Percentiles rank a stretch among this genome's conserved stretches.
Conservation (phyloP, 2,329 filamentous ascomycete genomes). For the Colletotrichum lini region DNA sequence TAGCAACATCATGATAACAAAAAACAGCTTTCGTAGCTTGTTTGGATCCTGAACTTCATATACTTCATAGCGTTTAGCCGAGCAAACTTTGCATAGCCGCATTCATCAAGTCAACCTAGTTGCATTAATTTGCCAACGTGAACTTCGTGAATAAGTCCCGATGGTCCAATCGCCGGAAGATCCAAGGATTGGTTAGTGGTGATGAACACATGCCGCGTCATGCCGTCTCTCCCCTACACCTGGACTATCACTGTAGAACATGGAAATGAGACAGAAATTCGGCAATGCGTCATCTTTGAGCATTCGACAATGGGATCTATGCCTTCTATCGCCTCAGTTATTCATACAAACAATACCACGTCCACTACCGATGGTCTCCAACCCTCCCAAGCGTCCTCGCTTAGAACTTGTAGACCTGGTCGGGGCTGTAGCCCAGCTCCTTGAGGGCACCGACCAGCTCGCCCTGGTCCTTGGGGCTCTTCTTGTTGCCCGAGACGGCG, state of each 20-base stretch:
- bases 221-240: neutral
- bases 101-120: neutral
- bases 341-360: slow-evolving; percentile 25
- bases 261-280: neutral
- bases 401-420: slow-evolving; percentile 97
- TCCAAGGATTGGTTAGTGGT: neutral
- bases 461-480: slow-evolving; percentile 93
- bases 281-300: neutral
- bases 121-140: neutral
- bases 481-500: slow-evolving; percentile 90
- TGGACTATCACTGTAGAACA: neutral
- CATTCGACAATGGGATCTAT: slow-evolving; percentile 25
- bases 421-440: slow-evolving; percentile 77
- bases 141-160: neutral
- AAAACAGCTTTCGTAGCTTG: neutral
- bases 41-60: neutral
- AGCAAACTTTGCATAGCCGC: neutral
- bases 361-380: neutral
- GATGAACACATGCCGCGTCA: neutral
- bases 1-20: neutral
- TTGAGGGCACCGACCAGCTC: slow-evolving; percentile 86
- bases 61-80: too few relatives aligned
- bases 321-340: slow-evolving; percentile 36
- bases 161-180: neutral
- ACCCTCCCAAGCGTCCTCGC: neutral